A percentile compares a stretch with the other conserved stretches of the same genome.
These are phyloP conservation scores for Alternaria rosae DNA, from an alignment of 2,329 filamentous ascomycete species.

Conservation along the genomic window DNA sequence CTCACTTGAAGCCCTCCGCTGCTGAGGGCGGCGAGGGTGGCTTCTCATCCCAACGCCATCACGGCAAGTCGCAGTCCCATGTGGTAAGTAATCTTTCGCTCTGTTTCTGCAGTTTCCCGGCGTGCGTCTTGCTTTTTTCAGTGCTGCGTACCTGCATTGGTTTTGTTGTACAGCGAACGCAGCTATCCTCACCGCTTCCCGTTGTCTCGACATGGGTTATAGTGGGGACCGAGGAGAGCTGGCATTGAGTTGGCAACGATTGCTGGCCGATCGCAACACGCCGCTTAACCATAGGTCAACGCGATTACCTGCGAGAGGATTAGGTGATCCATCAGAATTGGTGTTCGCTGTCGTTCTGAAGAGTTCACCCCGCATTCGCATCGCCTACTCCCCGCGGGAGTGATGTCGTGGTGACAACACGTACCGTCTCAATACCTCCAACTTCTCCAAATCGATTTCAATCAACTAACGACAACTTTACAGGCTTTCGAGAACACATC, in stretches of 20 bases:
- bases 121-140: background rate
- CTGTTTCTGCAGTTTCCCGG: background rate
- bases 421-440: background rate
- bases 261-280: background rate
- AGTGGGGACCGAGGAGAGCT: background rate
- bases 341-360: background rate
- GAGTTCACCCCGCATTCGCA: slow-evolving; percentile 1
- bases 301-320: background rate
- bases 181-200: background rate
- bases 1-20: slow-evolving; percentile 76
- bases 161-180: background rate
- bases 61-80: slow-evolving; percentile 85
- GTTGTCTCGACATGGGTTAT: background rate
- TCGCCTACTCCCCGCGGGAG: background rate
- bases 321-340: background rate
- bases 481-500: slow-evolving; percentile 99
- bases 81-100: slow-evolving; percentile 69
- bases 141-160: background rate
- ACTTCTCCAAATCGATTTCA: background rate
- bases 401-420: background rate
- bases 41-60: slow-evolving; percentile 69
- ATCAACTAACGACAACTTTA: slow-evolving; percentile 21
- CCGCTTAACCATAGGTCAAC: background rate
- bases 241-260: background rate
- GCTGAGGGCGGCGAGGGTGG: slow-evolving; percentile 50